Conservation (phyloP, 2,329 filamentous ascomycete genomes). For the Sporothrix pallida region DNA sequence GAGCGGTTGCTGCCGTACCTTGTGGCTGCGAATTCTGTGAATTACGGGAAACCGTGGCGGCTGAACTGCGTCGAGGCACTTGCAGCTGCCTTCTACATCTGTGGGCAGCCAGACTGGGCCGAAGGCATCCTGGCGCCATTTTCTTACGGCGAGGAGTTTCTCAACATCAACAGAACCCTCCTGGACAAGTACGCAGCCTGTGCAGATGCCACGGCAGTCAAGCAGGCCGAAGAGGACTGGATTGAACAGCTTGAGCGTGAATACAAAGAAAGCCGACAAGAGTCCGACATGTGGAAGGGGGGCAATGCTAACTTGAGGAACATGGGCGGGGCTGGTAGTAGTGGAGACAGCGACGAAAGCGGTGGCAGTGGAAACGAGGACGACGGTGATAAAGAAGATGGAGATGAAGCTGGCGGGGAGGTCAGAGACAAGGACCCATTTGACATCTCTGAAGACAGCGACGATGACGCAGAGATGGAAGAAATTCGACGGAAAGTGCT, state of each 20-base stretch:
- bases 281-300: slow-evolving; percentile 82
- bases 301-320: slow-evolving; percentile 75
- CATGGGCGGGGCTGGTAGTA: slow-evolving; percentile 47
- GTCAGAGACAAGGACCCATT: slow-evolving; percentile 67
- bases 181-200: slow-evolving; percentile 86
- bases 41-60: slow-evolving; percentile 94
- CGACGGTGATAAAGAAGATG: slow-evolving; percentile 50
- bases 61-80: slow-evolving; percentile 96
- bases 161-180: slow-evolving; percentile 86
- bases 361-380: slow-evolving; percentile 44
- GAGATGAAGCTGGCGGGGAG: slow-evolving; percentile 50
- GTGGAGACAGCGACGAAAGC: slow-evolving; percentile 51
- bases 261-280: slow-evolving; percentile 77
- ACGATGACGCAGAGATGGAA: slow-evolving; percentile 80
- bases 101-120: slow-evolving; percentile 90
- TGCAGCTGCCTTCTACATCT: slow-evolving; percentile 91
- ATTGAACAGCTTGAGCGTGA: slow-evolving; percentile 87
- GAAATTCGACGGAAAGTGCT: slow-evolving; percentile 90
- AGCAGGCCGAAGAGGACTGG: slow-evolving; percentile 85
- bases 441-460: slow-evolving; percentile 76
- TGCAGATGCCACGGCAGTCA: slow-evolving; percentile 78
- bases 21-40: slow-evolving; percentile 94
- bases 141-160: slow-evolving; percentile 83
- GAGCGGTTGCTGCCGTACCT: slow-evolving; percentile 91
- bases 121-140: slow-evolving; percentile 82